These are phyloP conservation scores for Hibiscus tridactylites DNA, from an alignment of 345 rosid genomes.

Conservation along the genomic window DNA sequence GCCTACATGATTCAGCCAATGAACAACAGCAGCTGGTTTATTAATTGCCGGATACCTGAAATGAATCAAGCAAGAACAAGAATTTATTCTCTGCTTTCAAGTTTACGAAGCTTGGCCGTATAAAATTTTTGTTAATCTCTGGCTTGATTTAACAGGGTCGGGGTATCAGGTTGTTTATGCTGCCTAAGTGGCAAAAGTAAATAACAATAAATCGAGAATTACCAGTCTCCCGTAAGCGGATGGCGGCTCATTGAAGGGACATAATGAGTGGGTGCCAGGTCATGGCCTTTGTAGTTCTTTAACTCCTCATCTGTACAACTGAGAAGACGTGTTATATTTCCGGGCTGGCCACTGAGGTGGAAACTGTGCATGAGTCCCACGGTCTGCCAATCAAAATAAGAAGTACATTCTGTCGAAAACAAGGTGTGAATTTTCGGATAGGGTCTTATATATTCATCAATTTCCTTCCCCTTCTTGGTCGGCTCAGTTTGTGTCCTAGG, in stretches of 20 bases:
- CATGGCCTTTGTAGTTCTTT: slow-evolving; percentile 67
- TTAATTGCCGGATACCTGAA: slow-evolving; percentile 98
- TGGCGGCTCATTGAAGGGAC: slow-evolving; percentile 98
- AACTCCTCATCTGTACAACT: slow-evolving; percentile 88
- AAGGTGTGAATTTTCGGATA: slow-evolving; percentile 82
- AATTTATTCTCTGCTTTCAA: background rate
- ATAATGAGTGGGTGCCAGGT: slow-evolving; percentile 92
- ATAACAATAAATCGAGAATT: slow-evolving; percentile 21
- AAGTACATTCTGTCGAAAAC: slow-evolving; percentile 88
- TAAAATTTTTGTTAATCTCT: background rate
- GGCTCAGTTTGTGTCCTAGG: slow-evolving; percentile 27
- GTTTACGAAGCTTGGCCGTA: background rate
- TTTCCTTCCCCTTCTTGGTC: slow-evolving; percentile 23
- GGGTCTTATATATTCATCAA: slow-evolving; percentile 37
- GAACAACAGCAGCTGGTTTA: slow-evolving; percentile 96
- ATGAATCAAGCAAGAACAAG: slow-evolving; percentile 11
- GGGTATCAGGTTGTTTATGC: background rate
- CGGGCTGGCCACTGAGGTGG: slow-evolving; percentile 85
- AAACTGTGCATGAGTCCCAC: slow-evolving; percentile 95
- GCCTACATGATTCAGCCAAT: slow-evolving; percentile 90
- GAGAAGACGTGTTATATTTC: slow-evolving; percentile 88
- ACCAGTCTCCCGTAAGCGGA: slow-evolving; percentile 97
- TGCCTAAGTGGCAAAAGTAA: background rate
- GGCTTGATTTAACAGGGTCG: background rate
- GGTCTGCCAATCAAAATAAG: slow-evolving; percentile 98